Percentiles rank a stretch among this genome's conserved stretches.
Evolutionary conservation across 2,329 filamentous ascomycete species (phyloP).

Genomic region (Ceratocystis papillata): DNA sequence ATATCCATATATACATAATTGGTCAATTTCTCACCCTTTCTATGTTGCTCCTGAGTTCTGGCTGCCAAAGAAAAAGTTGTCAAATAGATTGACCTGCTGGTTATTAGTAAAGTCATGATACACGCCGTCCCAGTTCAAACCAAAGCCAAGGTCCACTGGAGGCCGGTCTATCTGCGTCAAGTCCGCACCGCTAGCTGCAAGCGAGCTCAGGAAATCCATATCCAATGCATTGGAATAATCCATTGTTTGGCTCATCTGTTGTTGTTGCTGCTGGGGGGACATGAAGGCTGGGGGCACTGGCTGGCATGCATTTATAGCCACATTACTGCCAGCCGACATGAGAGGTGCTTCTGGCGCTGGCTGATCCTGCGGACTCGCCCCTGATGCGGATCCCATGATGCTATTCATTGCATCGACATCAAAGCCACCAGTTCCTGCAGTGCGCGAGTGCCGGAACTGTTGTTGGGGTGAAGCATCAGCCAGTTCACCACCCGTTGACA

Average conservation of each 20-base stretch:
- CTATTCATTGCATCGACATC: constrained; percentile 7
- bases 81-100: constrained; percentile 55
- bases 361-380: background rate
- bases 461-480: constrained; percentile 31
- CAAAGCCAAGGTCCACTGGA: constrained; percentile 55
- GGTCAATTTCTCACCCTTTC: background rate
- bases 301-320: background rate
- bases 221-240: constrained; percentile 42
- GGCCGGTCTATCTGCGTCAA: constrained; percentile 33
- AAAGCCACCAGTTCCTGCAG: background rate
- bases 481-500: constrained; percentile 33
- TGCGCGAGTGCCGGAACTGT: constrained; percentile 29
- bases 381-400: background rate
- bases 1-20: background rate
- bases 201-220: constrained; percentile 44
- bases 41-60: constrained; percentile 32
- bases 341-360: background rate
- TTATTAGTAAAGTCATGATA: constrained; percentile 52
- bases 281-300: background rate
- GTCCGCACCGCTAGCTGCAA: constrained; percentile 28
- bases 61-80: constrained; percentile 61
- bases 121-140: constrained; percentile 53
- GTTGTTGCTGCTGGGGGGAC: background rate
- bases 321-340: constrained; percentile 2
- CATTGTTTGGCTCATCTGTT: constrained; percentile 26